Conservation (phyloP, 352 stramenopile genomes). For the Phytophthora foliorum region DNA sequence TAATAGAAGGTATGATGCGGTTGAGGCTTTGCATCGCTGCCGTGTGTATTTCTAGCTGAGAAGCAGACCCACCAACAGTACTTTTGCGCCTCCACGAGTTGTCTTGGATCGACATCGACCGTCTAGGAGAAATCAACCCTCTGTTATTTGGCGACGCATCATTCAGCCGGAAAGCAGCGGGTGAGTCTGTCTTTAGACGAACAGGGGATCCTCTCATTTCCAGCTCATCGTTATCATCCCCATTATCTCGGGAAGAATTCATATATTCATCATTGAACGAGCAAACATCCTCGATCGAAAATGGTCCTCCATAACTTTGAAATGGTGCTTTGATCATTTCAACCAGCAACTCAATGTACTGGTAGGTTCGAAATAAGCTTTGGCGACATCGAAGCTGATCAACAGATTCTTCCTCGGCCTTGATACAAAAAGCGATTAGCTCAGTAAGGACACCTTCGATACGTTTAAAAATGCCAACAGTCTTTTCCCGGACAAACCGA, state of each 20-base stretch:
- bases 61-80: slow-evolving; percentile 20
- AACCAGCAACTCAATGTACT: slow-evolving; percentile 72
- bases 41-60: slow-evolving; percentile 42
- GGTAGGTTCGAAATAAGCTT: slow-evolving; percentile 63
- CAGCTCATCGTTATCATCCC: slow-evolving; percentile 37
- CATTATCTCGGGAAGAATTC: slow-evolving; percentile 31
- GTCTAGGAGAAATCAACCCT: slow-evolving; percentile 32
- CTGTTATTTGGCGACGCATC: slow-evolving; percentile 14
- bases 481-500: slow-evolving; percentile 48
- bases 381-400: slow-evolving; percentile 50
- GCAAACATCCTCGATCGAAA: slow-evolving; percentile 65
- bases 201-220: slow-evolving; percentile 34
- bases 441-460: slow-evolving; percentile 56
- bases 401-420: slow-evolving; percentile 35
- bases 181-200: slow-evolving; percentile 27
- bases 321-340: slow-evolving; percentile 77
- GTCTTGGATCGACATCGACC: slow-evolving; percentile 33
- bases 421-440: slow-evolving; percentile 57
- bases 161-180: slow-evolving; percentile 4
- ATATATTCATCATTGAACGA: slow-evolving; percentile 61
- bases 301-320: slow-evolving; percentile 63
- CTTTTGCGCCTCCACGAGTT: slow-evolving; percentile 43
- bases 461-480: slow-evolving; percentile 43
- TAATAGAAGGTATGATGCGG: slow-evolving; percentile 66
- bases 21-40: slow-evolving; percentile 64